phyloP scores from a whole-genome alignment of 139 green algal species.

The Astrephomene gubernaculifera region DNA sequence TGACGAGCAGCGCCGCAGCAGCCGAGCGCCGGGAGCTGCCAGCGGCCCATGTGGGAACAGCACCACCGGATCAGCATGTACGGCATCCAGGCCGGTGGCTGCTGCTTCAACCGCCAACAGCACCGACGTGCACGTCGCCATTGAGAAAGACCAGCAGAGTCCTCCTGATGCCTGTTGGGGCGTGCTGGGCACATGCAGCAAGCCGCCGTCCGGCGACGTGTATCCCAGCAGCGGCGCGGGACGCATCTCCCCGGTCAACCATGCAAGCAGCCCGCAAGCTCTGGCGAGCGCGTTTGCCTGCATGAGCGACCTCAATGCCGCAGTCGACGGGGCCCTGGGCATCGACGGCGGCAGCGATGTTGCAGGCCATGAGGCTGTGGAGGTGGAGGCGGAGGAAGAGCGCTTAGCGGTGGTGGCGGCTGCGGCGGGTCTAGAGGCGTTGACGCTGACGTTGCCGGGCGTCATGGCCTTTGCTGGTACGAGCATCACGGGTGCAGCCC shows the following conservation, averaged over 20 bases:
- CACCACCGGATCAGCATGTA: neutral
- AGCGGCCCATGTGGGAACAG: neutral
- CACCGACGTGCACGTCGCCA: neutral
- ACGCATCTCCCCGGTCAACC: too few relatives aligned
- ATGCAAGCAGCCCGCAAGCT: too few relatives aligned
- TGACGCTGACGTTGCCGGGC: slow-evolving; percentile 6
- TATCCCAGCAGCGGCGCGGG: too few relatives aligned
- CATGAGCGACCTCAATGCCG: too few relatives aligned
- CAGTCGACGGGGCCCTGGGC: neutral
- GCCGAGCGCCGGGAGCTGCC: neutral
- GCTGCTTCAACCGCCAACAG: slow-evolving; percentile 10
- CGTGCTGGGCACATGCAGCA: slow-evolving; percentile 10
- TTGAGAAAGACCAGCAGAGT: slow-evolving; percentile 40
- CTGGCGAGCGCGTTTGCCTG: too few relatives aligned
- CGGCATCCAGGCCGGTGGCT: neutral
- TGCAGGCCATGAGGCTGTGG: neutral
- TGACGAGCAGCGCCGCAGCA: neutral
- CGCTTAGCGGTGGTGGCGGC: neutral
- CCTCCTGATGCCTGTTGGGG: neutral
- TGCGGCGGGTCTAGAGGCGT: neutral
- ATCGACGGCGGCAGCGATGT: neutral
- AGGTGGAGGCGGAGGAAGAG: neutral
- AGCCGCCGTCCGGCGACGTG: slow-evolving; percentile 32
- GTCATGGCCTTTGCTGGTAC: neutral
- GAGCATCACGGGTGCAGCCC: neutral